Percentiles rank a stretch among this genome's conserved stretches.
Evolutionary conservation across 2,329 filamentous ascomycete species (phyloP).

Genomic region (Lasiodiplodia gonubiensis): DNA sequence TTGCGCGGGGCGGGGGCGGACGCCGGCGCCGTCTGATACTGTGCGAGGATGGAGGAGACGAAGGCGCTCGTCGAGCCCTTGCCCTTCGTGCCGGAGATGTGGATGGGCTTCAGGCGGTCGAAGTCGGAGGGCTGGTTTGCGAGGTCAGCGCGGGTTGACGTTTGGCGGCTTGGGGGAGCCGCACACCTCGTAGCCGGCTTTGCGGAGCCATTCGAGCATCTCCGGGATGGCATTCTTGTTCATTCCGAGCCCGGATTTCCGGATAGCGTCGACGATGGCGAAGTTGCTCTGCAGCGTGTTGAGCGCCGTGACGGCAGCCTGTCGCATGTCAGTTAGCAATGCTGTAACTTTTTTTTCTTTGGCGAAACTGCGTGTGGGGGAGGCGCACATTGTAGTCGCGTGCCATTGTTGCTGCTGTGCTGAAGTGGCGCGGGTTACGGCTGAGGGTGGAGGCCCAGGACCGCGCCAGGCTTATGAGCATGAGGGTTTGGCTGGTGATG

Average conservation of each 20-base stretch:
- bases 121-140: slow-evolving; percentile 63
- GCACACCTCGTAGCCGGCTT: slow-evolving; percentile 75
- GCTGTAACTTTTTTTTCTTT: background rate
- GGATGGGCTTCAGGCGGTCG: slow-evolving; percentile 68
- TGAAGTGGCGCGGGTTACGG: slow-evolving; percentile 15
- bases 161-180: slow-evolving; percentile 32
- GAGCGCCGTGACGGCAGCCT: slow-evolving; percentile 75
- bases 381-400: slow-evolving; percentile 32
- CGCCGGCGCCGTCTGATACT: slow-evolving; percentile 57
- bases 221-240: slow-evolving; percentile 81
- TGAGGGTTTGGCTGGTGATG: slow-evolving; percentile 14
- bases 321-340: slow-evolving; percentile 24
- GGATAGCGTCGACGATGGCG: slow-evolving; percentile 75
- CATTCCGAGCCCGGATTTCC: slow-evolving; percentile 73
- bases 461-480: slow-evolving; percentile 24
- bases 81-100: slow-evolving; percentile 92
- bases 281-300: slow-evolving; percentile 82
- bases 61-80: slow-evolving; percentile 90
- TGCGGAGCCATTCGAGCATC: slow-evolving; percentile 77
- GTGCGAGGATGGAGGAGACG: slow-evolving; percentile 76
- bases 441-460: slow-evolving; percentile 17
- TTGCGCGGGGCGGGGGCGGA: slow-evolving; percentile 52
- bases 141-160: background rate
- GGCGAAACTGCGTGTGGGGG: background rate
- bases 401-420: slow-evolving; percentile 26